Base-by-base conservation (phyloP, 345 rosid species). In the Citrus hindsii region DNA sequence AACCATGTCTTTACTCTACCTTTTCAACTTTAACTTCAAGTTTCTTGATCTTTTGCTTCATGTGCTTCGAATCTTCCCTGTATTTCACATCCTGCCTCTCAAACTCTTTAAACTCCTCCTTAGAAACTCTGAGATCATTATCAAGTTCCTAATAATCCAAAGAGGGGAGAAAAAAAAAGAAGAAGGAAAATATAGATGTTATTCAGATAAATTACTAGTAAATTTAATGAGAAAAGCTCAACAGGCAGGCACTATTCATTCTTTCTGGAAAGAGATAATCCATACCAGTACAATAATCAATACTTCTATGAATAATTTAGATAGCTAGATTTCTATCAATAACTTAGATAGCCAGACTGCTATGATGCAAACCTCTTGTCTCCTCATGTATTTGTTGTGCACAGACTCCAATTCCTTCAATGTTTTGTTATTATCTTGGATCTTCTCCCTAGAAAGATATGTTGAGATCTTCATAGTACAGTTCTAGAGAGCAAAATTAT, bases 1-100 rank as follows among this genome's bases (percentile, higher is more conserved):
- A 71, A 82, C 33, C 63, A 79, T 71, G 66, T 30, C 53, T 74
- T 27, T 73, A 16, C 61, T 73, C 64, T 83, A 96, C 98, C 94
- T 94, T 96, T 70, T 86, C 88, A 82, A 90, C 79, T 84, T 92
- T 96, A 69, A 90, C 99, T 77, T 96, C 97, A 27, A 94, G 90
- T 83, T 94, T 96, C 89, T 92, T 96, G 62, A 96, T 86, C 90
- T 94, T 96, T 84, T 94, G 99, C 85, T 96, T 96, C 90, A 81
- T 82, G 86, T 96, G 98, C 91, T 90, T 94, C 81, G 91, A 74
- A 84, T 94, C 97, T 83, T 96, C 99, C 74, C 97, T 87, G 77
- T 91, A 87, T 75, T 96, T 94, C 79, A 96, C 93, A 82, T 94
- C 98, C 81, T 91, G 97, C 87, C 97, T 90, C 88, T 96, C 97